phyloP scores from a whole-genome alignment of 176 grass and related monocot genomes.

The Cenchrus americanus region DNA sequence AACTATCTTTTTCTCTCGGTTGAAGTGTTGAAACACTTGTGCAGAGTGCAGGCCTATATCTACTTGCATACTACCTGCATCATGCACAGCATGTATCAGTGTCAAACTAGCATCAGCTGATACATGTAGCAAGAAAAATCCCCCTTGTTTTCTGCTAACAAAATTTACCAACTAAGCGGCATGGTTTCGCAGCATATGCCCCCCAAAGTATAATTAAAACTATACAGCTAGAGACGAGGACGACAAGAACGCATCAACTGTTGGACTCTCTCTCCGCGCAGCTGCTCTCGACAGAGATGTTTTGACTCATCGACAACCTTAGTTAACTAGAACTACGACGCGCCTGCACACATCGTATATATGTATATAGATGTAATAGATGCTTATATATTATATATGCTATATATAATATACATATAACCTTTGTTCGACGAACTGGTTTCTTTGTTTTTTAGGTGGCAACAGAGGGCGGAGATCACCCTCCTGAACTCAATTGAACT shows the following conservation, averaged over 20 bases:
- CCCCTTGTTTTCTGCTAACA: background rate
- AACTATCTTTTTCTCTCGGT: background rate
- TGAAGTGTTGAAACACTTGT: background rate
- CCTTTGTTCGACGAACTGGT: background rate
- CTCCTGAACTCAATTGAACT: no score
- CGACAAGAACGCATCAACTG: constrained; percentile 8
- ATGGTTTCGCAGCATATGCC: constrained; percentile 45
- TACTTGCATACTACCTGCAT: background rate
- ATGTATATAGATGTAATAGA: background rate
- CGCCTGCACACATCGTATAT: background rate
- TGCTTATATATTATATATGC: no score
- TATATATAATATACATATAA: background rate
- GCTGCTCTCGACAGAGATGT: constrained; percentile 18
- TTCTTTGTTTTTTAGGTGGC: no score
- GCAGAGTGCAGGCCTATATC: background rate
- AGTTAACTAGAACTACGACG: constrained; percentile 23
- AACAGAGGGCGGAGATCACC: no score
- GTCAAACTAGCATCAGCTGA: background rate
- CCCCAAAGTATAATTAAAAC: constrained; percentile 6
- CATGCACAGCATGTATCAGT: background rate
- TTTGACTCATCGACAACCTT: constrained; percentile 41
- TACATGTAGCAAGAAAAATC: constrained; percentile 38
- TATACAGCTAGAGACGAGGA: constrained; percentile 7
- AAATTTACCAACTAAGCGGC: constrained; percentile 3
- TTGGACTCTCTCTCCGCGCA: constrained; percentile 25